A percentile compares a stretch with the other conserved stretches of the same genome.
Conservation (phyloP, 2,329 filamentous ascomycete species). For the Fusarium continuum region DNA sequence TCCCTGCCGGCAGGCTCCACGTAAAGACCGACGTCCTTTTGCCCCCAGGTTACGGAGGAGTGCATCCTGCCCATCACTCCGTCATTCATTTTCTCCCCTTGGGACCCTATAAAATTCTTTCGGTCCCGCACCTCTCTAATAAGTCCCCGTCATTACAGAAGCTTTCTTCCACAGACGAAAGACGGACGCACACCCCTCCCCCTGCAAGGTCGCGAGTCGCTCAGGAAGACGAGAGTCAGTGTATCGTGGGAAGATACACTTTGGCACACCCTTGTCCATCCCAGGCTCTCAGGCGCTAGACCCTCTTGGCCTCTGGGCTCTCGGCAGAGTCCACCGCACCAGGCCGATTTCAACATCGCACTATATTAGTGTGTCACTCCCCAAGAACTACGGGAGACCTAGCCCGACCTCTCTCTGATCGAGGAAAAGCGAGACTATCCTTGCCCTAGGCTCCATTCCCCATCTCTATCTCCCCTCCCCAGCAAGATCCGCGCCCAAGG, state of each 20-base stretch:
- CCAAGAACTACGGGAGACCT: slow-evolving; percentile 47
- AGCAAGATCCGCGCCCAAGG: slow-evolving; percentile 48
- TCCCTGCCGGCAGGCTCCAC: slow-evolving; percentile 36
- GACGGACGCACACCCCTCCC: slow-evolving; percentile 23
- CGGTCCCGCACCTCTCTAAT: slow-evolving; percentile 42
- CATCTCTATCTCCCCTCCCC: slow-evolving; percentile 40
- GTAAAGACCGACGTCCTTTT: slow-evolving; percentile 11
- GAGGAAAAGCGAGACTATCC: slow-evolving; percentile 45
- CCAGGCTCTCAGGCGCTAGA: slow-evolving; percentile 47
- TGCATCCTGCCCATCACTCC: slow-evolving; percentile 42
- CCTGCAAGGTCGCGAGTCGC: slow-evolving; percentile 39
- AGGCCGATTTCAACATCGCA: slow-evolving; percentile 48
- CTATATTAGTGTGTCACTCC: slow-evolving; percentile 54
- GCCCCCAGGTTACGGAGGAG: slow-evolving; percentile 40
- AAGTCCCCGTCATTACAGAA: slow-evolving; percentile 41
- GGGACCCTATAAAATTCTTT: slow-evolving; percentile 47
- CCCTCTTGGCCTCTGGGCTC: slow-evolving; percentile 47
- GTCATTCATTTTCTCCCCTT: slow-evolving; percentile 42
- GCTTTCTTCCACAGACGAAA: slow-evolving; percentile 35
- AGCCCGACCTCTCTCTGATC: slow-evolving; percentile 46
- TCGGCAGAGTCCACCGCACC: slow-evolving; percentile 47
- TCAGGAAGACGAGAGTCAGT: slow-evolving; percentile 44
- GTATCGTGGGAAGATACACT: slow-evolving; percentile 42
- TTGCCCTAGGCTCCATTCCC: slow-evolving; percentile 44
- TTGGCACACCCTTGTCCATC: slow-evolving; percentile 43